Base-by-base conservation (phyloP, 2,329 filamentous ascomycete species). In the Passalora sequoiae region DNA sequence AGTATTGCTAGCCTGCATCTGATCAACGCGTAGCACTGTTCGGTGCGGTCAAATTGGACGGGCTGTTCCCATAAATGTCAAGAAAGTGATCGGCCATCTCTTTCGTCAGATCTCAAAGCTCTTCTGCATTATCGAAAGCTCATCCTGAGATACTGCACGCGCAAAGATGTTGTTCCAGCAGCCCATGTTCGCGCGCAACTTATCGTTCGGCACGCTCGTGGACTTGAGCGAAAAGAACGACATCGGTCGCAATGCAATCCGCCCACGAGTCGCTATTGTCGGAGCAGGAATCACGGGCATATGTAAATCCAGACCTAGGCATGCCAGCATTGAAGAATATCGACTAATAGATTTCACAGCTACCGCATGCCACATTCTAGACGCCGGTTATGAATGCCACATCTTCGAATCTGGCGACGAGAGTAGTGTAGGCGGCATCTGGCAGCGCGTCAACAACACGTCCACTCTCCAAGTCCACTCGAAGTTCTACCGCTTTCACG, bases 401-500 rank as follows among this genome's bases (percentile, higher is more conserved):
- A 78, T 94, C 28, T 94, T 94, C 52, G 87, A 94, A 61, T 77
- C 79, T 6, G 83, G 83, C 1, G 64, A 73, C 3, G 71, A 79
- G 50, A 74, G 84, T 10, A 72, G 78, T 17, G 63, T 92, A 0
- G 58, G 57, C 10, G 57, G 57, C 2, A 56, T 60, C 36, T 59
- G 57, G 58, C 50, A 53, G 12, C 54, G 50, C 43, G 58, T 55
- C 29, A 91, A 92, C 68, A 85, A 84, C 38, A 91, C 85, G 0
- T 89, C 85, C 0, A 80, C 84, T 9, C 74, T 92, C 0, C 86
- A 92, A 58, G 89, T 94, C 17, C 85, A 92, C 62, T 86, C 81
- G 16, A 64, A 89, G 43, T 92, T 92, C 86, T 94, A 91, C 64
- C 78, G 86, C 13, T 94, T 94, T 62, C 85, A 91, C 54, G 87